Evolutionary conservation across 2,329 filamentous ascomycete genomes (phyloP).

Genomic region (Myriangium duriaei): DNA sequence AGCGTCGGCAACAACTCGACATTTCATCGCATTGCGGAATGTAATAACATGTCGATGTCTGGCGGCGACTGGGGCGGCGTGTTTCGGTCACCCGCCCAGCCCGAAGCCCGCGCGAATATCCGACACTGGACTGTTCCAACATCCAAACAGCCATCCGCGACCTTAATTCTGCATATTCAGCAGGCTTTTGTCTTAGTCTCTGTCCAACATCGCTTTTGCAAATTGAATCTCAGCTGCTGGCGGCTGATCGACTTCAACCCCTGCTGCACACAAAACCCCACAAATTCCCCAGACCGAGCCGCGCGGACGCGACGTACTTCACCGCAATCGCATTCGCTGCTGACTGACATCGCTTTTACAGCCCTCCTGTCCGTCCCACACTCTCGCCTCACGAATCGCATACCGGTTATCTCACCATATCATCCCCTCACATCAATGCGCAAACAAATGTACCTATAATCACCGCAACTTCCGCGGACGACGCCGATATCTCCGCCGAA

Average conservation of each 20-base stretch:
- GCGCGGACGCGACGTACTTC: conserved; percentile 4
- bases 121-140: no score
- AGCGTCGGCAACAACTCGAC: no score
- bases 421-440: conserved; percentile 31
- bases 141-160: no score
- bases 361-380: conserved; percentile 10
- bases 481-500: neutral
- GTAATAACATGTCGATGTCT: no score
- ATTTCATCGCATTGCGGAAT: no score
- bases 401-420: conserved; percentile 35
- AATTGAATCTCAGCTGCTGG: conserved; percentile 6
- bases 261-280: no score
- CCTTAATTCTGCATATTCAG: no score
- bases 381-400: conserved; percentile 38
- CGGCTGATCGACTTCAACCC: neutral
- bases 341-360: conserved; percentile 8
- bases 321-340: conserved; percentile 4
- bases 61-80: no score
- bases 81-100: no score
- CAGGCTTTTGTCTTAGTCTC: neutral
- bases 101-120: no score
- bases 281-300: no score
- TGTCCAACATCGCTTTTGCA: conserved; percentile 1
- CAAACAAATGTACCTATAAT: conserved; percentile 12
- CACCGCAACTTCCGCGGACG: conserved; percentile 2